A percentile compares a stretch with the other conserved stretches of the same genome.
Evolutionary conservation across 2,329 filamentous ascomycete genomes (phyloP).

Genomic region (Aspergillus fischeri): DNA sequence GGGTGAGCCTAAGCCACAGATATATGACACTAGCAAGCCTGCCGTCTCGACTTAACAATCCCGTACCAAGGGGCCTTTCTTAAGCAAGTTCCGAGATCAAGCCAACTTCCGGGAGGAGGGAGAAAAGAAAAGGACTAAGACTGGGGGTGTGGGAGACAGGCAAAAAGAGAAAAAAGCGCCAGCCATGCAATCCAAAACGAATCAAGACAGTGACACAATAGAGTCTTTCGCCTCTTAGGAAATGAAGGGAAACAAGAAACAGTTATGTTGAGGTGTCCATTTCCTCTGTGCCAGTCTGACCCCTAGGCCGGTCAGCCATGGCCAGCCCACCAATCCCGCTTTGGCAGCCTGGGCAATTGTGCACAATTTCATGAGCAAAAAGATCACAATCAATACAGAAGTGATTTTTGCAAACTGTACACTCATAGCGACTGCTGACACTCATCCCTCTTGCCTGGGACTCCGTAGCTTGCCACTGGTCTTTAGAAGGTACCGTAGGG

Average conservation of each 20-base stretch:
- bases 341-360: conserved; percentile 92
- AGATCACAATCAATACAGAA: conserved; percentile 99
- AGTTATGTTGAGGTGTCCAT: conserved; percentile 29
- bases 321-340: conserved; percentile 27
- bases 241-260: neutral
- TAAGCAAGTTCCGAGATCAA: neutral
- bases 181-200: too few species aligned
- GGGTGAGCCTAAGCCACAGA: too few species aligned
- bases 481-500: conserved; percentile 47
- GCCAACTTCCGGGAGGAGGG: neutral
- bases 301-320: conserved; percentile 1
- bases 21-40: neutral
- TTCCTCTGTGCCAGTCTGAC: conserved; percentile 27
- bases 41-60: neutral
- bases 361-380: conserved; percentile 87
- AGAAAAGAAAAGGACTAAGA: too few species aligned
- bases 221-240: too few species aligned
- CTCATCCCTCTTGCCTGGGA: conserved; percentile 62
- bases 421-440: conserved; percentile 84
- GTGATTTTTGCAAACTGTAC: conserved; percentile 78
- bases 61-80: neutral
- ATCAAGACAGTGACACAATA: too few species aligned
- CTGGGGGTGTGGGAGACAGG: too few species aligned
- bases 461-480: conserved; percentile 33
- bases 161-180: too few species aligned